Base-by-base conservation (phyloP, 2,329 filamentous ascomycete genomes). In the Verticillium isaacii region DNA sequence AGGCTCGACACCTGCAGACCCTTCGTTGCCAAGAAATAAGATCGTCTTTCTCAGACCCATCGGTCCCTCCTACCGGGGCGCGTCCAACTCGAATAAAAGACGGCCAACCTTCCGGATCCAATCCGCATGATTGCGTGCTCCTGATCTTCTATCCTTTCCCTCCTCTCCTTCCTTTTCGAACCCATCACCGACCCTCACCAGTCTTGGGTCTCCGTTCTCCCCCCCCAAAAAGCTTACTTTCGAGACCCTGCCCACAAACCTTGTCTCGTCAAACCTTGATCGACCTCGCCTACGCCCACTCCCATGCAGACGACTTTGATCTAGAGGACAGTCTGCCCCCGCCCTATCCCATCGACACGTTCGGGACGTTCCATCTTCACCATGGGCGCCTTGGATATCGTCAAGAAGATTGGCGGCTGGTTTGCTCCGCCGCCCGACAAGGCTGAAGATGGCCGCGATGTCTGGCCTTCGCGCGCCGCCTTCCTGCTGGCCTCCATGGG, bases 401-500 rank as follows among this genome's bases (percentile, higher is more conserved):
- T 56, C 52, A 70, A 70, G 64, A 77, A 73, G 68, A 56, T 73
- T 34, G 70, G 68, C 39, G 59, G 68, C 41, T 71, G 68, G 66
- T 62, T 78, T 12, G 74, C 74, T 15, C 77, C 77, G 50, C 68
- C 74, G 54, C 72, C 76, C 11, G 66, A 68, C 52, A 73, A 73
- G 60, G 72, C 75, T 2, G 71, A 73, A 17, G 77, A 79, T 64
- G 77, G 77, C 0, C 76, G 77, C 56, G 83, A 85, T 70, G 80
- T 83, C 66, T 86, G 83, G 82, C 80, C 81, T 1, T 84, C 81
- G 1, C 74, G 83, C 41, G 74, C 82, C 2, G 78, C 83, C 14
- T 86, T 85, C 69, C 73, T 86, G 6, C 79, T 86, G 32, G 83
- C 84, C 19, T 80, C 82, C 2, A 85, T 85, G 82, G 82, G 84